A percentile compares a stretch with the other conserved stretches of the same genome.
These are phyloP conservation scores for Penicillium rolfsii DNA, from an alignment of 2,329 filamentous ascomycete species.

Conservation along the genomic window DNA sequence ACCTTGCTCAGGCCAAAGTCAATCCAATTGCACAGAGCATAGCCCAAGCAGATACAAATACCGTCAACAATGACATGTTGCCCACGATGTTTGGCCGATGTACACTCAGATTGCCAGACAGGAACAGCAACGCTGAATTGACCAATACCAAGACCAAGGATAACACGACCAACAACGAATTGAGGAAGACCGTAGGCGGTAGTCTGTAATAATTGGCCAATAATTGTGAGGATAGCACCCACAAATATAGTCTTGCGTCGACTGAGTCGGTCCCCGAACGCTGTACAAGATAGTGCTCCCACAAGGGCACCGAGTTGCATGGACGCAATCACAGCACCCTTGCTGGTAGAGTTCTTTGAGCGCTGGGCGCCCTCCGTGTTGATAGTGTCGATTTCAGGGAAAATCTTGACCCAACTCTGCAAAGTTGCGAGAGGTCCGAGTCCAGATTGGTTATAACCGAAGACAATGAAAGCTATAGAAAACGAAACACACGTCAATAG, in stretches of 20 bases:
- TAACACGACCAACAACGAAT: conserved; percentile 53
- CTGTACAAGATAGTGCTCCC: conserved; percentile 25
- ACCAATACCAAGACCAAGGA: conserved; percentile 56
- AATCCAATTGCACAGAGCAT: conserved; percentile 31
- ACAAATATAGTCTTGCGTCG: conserved; percentile 52
- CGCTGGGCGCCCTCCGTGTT: conserved; percentile 18
- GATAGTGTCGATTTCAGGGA: conserved; percentile 29
- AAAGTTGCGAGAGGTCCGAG: conserved; percentile 25
- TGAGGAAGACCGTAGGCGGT: conserved; percentile 51
- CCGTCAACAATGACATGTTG: conserved; percentile 55
- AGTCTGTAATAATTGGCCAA: conserved; percentile 51
- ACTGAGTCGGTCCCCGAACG: conserved; percentile 51
- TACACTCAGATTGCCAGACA: conserved; percentile 55
- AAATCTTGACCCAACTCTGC: conserved; percentile 25
- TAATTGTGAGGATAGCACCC: conserved; percentile 49
- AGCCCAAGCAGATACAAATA: conserved; percentile 46
- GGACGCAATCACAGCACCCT: conserved; percentile 36
- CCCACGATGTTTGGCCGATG: conserved; percentile 52
- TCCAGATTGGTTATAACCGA: conserved; percentile 33
- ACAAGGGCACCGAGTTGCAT: conserved; percentile 26
- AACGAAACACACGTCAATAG: background rate
- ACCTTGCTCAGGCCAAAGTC: conserved; percentile 38
- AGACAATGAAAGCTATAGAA: conserved; percentile 24
- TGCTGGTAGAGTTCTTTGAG: conserved; percentile 15
- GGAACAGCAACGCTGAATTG: conserved; percentile 54